phyloP scores from a whole-genome alignment of 2,329 filamentous ascomycete species.

The Neopestalotiopsis rosae region DNA sequence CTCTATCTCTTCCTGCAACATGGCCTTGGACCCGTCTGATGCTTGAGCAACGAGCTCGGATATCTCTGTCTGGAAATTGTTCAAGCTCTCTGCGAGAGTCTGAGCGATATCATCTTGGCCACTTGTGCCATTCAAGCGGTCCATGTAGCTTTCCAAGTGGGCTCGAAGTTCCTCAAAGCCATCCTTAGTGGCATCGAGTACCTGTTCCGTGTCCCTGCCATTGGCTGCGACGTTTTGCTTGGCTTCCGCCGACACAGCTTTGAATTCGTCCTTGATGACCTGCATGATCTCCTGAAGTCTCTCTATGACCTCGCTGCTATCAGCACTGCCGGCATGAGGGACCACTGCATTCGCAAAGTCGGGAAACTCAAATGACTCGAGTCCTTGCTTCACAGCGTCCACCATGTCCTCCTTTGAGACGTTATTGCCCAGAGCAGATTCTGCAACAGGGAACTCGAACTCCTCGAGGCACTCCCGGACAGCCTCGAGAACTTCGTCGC shows the following conservation, averaged over 20 bases:
- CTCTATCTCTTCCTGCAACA: conserved; percentile 83
- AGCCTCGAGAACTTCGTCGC: conserved; percentile 82
- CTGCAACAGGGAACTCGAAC: conserved; percentile 74
- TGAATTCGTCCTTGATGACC: conserved; percentile 64
- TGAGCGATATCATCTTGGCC: conserved; percentile 82
- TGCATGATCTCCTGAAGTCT: conserved; percentile 71
- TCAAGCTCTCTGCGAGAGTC: conserved; percentile 67
- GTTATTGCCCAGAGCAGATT: conserved; percentile 58
- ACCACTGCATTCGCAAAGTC: conserved; percentile 44
- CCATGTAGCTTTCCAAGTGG: conserved; percentile 83
- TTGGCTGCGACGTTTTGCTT: conserved; percentile 82
- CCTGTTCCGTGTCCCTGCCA: conserved; percentile 84
- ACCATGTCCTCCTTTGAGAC: conserved; percentile 67
- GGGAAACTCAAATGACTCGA: conserved; percentile 47
- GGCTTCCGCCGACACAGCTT: conserved; percentile 63
- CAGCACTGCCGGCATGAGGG: conserved; percentile 39
- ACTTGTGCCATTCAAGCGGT: conserved; percentile 70
- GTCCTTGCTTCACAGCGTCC: conserved; percentile 66
- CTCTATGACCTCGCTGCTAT: conserved; percentile 56
- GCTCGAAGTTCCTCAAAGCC: conserved; percentile 80
- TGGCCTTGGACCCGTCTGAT: conserved; percentile 62
- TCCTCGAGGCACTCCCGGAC: conserved; percentile 88
- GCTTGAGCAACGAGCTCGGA: conserved; percentile 60
- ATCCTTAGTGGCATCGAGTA: conserved; percentile 86
- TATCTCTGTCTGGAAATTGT: conserved; percentile 72